Evolutionary conservation across 2,329 filamentous ascomycete species (phyloP).

Genomic region (Aspergillaceae sp.): DNA sequence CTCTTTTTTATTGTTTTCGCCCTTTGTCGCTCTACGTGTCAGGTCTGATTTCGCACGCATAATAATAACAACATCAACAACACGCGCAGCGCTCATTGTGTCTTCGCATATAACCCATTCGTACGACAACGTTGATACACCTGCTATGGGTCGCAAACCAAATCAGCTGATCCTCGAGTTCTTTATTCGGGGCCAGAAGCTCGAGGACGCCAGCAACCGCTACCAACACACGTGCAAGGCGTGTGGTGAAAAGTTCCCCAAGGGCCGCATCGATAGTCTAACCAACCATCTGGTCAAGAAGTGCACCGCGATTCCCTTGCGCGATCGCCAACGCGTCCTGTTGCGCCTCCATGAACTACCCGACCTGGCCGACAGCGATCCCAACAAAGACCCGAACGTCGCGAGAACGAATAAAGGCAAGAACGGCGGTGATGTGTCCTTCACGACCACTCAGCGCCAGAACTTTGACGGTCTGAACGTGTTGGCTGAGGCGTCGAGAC

Average conservation of each 20-base stretch:
- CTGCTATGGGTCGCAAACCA: slow-evolving; percentile 69
- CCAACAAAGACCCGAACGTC: slow-evolving; percentile 31
- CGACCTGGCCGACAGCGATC: slow-evolving; percentile 39
- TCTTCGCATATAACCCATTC: neutral
- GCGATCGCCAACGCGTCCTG: slow-evolving; percentile 66
- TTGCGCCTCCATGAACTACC: slow-evolving; percentile 63
- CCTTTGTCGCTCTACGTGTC: neutral
- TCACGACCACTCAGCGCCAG: slow-evolving; percentile 38
- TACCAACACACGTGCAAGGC: slow-evolving; percentile 86
- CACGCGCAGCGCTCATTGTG: neutral
- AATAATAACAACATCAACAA: neutral
- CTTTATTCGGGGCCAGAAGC: slow-evolving; percentile 77
- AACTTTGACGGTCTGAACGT: slow-evolving; percentile 77
- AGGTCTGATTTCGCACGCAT: neutral
- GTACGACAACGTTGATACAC: neutral
- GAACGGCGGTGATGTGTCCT: slow-evolving; percentile 31
- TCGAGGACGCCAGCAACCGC: slow-evolving; percentile 81
- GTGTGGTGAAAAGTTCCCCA: slow-evolving; percentile 82
- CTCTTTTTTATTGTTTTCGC: neutral
- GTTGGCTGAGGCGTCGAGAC: slow-evolving; percentile 77
- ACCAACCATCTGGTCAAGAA: slow-evolving; percentile 76
- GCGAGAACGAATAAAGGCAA: slow-evolving; percentile 28
- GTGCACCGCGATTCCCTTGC: slow-evolving; percentile 68
- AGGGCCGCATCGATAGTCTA: slow-evolving; percentile 76
- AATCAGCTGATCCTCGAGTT: slow-evolving; percentile 80